Evolutionary conservation across 202 grass and related monocot species (phyloP).

Genomic region (Elaeis oleifera): DNA sequence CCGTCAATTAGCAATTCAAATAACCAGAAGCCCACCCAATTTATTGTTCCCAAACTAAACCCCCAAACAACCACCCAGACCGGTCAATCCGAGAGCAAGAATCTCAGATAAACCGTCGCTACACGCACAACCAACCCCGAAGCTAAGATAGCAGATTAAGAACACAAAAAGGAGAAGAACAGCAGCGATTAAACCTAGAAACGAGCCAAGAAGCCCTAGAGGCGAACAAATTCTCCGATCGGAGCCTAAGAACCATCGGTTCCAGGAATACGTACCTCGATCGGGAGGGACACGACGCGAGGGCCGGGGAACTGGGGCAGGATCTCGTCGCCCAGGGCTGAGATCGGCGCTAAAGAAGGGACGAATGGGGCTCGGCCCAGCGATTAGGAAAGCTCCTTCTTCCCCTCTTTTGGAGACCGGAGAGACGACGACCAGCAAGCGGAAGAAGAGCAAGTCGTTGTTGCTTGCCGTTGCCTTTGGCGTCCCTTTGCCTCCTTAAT

Average conservation of each 20-base stretch:
- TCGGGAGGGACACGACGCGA: constrained; percentile 13
- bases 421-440: constrained; percentile 35
- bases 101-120: not conserved
- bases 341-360: constrained; percentile 4
- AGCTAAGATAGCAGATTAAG: not conserved
- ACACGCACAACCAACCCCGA: not conserved
- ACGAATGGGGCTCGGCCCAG: constrained; percentile 16
- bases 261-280: constrained; percentile 29
- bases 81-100: not conserved
- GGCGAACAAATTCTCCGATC: not conserved
- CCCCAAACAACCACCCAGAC: not conserved
- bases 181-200: not conserved
- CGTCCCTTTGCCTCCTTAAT: too few relatives aligned
- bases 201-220: not conserved
- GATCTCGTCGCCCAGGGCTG: not conserved
- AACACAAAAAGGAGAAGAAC: not conserved
- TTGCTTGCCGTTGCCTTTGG: not conserved
- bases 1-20: not conserved
- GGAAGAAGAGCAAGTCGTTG: not conserved
- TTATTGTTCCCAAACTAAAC: not conserved
- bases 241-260: constrained; percentile 1
- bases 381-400: too few relatives aligned
- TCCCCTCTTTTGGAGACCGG: constrained; percentile 32
- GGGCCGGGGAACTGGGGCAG: not conserved
- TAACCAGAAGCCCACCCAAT: not conserved